phyloP scores from a whole-genome alignment of 768 basidiomycete genomes.

The Strobilomyces dryophilus region DNA sequence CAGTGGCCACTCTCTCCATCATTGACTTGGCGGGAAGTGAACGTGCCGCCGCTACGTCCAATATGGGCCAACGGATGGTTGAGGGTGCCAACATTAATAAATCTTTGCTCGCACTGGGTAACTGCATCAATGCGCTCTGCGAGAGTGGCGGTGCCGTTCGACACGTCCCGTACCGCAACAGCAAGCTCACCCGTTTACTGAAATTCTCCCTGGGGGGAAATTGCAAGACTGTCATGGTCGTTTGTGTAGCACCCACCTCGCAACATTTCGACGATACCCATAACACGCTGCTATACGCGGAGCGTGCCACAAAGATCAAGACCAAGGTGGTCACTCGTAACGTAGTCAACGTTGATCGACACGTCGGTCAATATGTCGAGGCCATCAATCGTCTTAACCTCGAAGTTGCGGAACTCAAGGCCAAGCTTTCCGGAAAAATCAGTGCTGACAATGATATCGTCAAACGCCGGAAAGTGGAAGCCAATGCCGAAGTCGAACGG shows the following conservation, averaged over 20 bases:
- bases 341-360: slow-evolving; percentile 90
- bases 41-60: slow-evolving; percentile 91
- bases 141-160: slow-evolving; percentile 84
- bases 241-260: slow-evolving; percentile 93
- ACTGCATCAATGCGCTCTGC: slow-evolving; percentile 98
- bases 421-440: slow-evolving; percentile 73
- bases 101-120: slow-evolving; percentile 92
- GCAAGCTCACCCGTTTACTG: slow-evolving; percentile 94
- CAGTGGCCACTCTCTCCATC: slow-evolving; percentile 90
- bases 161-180: slow-evolving; percentile 96
- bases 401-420: slow-evolving; percentile 83
- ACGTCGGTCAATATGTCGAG: slow-evolving; percentile 93
- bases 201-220: slow-evolving; percentile 98
- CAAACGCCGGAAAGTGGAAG: slow-evolving; percentile 68
- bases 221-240: slow-evolving; percentile 99
- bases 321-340: slow-evolving; percentile 96
- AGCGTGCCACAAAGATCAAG: slow-evolving; percentile 97
- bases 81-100: slow-evolving; percentile 99
- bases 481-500: slow-evolving; percentile 66
- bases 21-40: slow-evolving; percentile 98
- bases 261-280: slow-evolving; percentile 98
- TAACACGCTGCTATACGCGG: slow-evolving; percentile 96
- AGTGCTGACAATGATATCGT: slow-evolving; percentile 57
- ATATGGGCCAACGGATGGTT: slow-evolving; percentile 97
- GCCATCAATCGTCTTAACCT: slow-evolving; percentile 85